Evolutionary conservation across 345 rosid genomes (phyloP).

Genomic region (Theobroma cacao): DNA sequence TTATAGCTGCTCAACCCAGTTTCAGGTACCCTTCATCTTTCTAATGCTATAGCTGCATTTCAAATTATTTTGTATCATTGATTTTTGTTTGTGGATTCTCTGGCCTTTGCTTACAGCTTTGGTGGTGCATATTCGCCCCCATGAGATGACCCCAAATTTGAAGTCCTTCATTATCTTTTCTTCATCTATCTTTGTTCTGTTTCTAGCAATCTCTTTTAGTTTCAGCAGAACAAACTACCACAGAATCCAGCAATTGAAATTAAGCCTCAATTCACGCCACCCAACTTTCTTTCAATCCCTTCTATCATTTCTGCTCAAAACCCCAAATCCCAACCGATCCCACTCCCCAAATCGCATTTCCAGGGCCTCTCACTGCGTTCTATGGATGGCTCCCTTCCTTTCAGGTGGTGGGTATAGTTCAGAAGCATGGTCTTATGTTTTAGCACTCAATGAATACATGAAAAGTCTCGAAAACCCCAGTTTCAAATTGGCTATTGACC

Average conservation of each 20-base stretch:
- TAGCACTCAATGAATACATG: slow-evolving; percentile 43
- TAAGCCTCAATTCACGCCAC: slow-evolving; percentile 26
- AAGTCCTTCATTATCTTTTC: slow-evolving; percentile 33
- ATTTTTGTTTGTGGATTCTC: background rate
- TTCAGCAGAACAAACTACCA: slow-evolving; percentile 35
- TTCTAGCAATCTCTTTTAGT: slow-evolving; percentile 42
- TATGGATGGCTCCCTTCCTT: slow-evolving; percentile 94
- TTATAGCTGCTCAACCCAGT: background rate
- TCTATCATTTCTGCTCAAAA: slow-evolving; percentile 17
- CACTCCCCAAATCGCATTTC: slow-evolving; percentile 6
- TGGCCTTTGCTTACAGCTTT: background rate
- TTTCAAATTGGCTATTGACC: slow-evolving; percentile 60
- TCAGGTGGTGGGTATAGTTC: slow-evolving; percentile 96
- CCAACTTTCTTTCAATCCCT: slow-evolving; percentile 31
- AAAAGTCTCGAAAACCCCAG: slow-evolving; percentile 34
- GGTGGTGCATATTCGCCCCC: background rate
- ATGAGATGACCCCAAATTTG: slow-evolving; percentile 23
- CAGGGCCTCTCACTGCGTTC: slow-evolving; percentile 48
- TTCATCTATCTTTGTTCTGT: slow-evolving; percentile 39
- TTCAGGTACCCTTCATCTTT: background rate
- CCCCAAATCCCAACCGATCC: slow-evolving; percentile 18
- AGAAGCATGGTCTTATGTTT: slow-evolving; percentile 80
- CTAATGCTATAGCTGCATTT: background rate
- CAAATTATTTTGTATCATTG: background rate
- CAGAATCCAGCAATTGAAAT: slow-evolving; percentile 36